These are phyloP conservation scores for Jacaranda copaia DNA, from an alignment of 257 asterid genomes.

Conservation along the genomic window DNA sequence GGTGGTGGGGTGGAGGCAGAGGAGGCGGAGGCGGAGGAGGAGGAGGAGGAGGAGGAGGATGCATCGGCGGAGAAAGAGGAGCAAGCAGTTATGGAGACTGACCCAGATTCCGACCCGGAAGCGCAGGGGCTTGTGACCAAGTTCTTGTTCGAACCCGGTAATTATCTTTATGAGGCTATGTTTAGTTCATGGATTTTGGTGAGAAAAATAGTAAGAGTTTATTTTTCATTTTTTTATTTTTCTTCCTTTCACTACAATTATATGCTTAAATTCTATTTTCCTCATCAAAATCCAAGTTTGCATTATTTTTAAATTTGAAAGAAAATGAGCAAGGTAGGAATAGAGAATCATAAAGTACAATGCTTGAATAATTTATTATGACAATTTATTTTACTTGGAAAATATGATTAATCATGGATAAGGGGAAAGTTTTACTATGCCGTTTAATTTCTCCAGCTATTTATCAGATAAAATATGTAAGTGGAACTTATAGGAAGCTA, in stretches of 20 bases:
- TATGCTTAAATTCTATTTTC: background rate
- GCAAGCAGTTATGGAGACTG: slow-evolving; percentile 55
- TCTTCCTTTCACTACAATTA: too few species aligned
- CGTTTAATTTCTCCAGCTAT: background rate
- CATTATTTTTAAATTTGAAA: background rate
- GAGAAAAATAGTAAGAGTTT: background rate
- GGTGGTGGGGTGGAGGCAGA: slow-evolving; percentile 7
- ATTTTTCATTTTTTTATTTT: background rate
- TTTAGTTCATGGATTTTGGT: background rate
- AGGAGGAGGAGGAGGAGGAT: slow-evolving; percentile 25
- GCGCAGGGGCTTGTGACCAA: slow-evolving; percentile 46
- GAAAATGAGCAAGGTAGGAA: background rate
- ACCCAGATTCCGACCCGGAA: slow-evolving; percentile 73
- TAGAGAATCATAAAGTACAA: background rate
- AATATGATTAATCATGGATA: background rate
- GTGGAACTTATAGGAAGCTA: slow-evolving; percentile 9
- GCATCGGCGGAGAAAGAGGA: slow-evolving; percentile 37
- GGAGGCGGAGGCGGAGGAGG: slow-evolving; percentile 29
- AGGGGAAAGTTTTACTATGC: background rate
- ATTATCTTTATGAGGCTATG: background rate
- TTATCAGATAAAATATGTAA: background rate
- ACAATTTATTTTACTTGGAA: background rate
- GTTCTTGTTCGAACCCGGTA: slow-evolving; percentile 58
- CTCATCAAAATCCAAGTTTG: background rate
- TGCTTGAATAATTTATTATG: background rate